Percentiles rank a stretch among this genome's conserved stretches.
Evolutionary conservation across 2,329 filamentous ascomycete genomes (phyloP).

Genomic region (Sordariomycetes sp.): DNA sequence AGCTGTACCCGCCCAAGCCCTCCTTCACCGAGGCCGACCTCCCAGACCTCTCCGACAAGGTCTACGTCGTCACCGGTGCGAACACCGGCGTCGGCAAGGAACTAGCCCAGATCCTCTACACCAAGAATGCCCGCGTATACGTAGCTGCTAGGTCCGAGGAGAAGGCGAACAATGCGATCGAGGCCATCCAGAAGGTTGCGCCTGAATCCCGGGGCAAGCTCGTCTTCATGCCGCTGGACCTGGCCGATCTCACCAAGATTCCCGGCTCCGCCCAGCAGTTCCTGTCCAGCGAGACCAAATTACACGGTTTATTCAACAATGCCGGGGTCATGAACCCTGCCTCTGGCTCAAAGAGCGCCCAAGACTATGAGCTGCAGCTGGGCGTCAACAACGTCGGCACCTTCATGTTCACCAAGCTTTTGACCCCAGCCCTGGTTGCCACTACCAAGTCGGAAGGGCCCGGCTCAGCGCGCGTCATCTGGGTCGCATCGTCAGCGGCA

Average conservation of each 20-base stretch:
- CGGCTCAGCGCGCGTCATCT: constrained; percentile 16
- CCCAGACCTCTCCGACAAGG: constrained; percentile 29
- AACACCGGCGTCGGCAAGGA: constrained; percentile 35
- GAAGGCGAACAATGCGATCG: constrained; percentile 32
- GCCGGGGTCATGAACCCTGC: constrained; percentile 30
- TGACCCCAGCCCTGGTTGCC: constrained; percentile 19
- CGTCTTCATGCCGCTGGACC: constrained; percentile 30
- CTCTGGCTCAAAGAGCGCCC: constrained; percentile 21
- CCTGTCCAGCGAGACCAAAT: constrained; percentile 10
- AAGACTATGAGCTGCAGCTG: constrained; percentile 29
- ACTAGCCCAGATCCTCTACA: constrained; percentile 40
- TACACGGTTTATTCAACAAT: constrained; percentile 30
- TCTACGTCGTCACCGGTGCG: constrained; percentile 38
- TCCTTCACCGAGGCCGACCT: constrained; percentile 31
- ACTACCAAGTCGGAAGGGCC: constrained; percentile 18
- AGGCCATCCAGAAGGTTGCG: constrained; percentile 22
- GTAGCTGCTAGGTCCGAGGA: constrained; percentile 33
- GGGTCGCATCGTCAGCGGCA: constrained; percentile 15
- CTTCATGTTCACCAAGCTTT: constrained; percentile 26
- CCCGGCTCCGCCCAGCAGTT: constrained; percentile 15
- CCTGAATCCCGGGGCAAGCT: constrained; percentile 22
- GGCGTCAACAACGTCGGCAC: constrained; percentile 27
- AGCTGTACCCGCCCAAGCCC: constrained; percentile 23
- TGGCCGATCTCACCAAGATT: constrained; percentile 20
- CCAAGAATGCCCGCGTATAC: constrained; percentile 40